phyloP scores from a whole-genome alignment of 2,329 filamentous ascomycete genomes.

The Plectosphaerella sp. region DNA sequence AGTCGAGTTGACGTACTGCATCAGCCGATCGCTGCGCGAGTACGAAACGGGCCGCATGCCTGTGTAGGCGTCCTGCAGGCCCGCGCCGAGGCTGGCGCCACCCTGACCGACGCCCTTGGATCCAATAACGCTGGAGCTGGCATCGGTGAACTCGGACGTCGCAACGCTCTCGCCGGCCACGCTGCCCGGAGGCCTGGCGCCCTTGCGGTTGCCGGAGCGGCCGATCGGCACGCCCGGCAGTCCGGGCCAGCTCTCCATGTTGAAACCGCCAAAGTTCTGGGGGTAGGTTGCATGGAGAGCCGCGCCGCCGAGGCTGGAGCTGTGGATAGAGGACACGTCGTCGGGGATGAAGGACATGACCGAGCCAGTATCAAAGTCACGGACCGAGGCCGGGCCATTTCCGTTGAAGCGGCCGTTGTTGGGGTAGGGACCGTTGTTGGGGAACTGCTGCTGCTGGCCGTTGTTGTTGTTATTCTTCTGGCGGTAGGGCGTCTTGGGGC shows the following conservation, averaged over 20 bases:
- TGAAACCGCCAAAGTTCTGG: slow-evolving; percentile 92
- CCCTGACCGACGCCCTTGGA: slow-evolving; percentile 75
- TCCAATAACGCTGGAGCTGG: slow-evolving; percentile 71
- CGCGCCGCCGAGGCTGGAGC: slow-evolving; percentile 81
- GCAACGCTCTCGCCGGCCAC: slow-evolving; percentile 90
- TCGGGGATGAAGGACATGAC: slow-evolving; percentile 95
- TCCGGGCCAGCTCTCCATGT: slow-evolving; percentile 81
- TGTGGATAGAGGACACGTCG: slow-evolving; percentile 93
- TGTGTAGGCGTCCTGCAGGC: slow-evolving; percentile 71
- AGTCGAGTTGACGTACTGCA: slow-evolving; percentile 75
- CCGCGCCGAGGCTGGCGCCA: slow-evolving; percentile 78
- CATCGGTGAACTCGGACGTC: slow-evolving; percentile 84
- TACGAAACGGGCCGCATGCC: slow-evolving; percentile 55
- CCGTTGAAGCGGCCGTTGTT: slow-evolving; percentile 12
- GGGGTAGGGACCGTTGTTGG: slow-evolving; percentile 18
- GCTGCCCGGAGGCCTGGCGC: slow-evolving; percentile 67
- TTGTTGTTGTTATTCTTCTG: slow-evolving; percentile 75
- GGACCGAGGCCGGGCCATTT: slow-evolving; percentile 17
- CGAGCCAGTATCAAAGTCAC: slow-evolving; percentile 73
- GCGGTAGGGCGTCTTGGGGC: slow-evolving; percentile 88
- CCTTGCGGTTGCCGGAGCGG: slow-evolving; percentile 61
- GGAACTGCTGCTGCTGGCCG: slow-evolving; percentile 21
- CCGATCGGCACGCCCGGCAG: slow-evolving; percentile 61
- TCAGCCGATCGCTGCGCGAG: slow-evolving; percentile 85
- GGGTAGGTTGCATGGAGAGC: slow-evolving; percentile 81